Evolutionary conservation across 169 alveolate species (phyloP), one percentile per base, ranked within the genome.

Genomic region (Sarcocystis neurona): DNA sequence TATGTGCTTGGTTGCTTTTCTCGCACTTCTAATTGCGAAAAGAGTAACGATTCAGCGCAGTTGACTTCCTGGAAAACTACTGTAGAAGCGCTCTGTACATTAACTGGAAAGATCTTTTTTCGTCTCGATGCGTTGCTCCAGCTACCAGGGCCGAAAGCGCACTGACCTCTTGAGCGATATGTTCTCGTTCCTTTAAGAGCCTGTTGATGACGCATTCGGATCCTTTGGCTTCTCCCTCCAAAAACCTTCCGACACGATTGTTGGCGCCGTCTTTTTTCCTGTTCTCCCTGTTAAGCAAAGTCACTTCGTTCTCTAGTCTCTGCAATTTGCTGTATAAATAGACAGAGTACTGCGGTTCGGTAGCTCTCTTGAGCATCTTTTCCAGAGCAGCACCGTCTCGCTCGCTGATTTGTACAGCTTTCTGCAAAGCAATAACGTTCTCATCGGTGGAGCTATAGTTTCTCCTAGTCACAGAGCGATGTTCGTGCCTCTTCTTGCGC

Each of bases 161-260:
- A n/a, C n/a, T n/a, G n/a, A 72, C 82, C 82, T 72, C 82, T 18
- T 72, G 82, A 12, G 82, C 34, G 32, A 72, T 47, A 39, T 72
- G 82, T 4, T 72, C 82, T 0, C 34, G 56, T 39, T 72, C 82
- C 34, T 39, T 72, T 47, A 37, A 53, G 4, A 41, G 46, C 18
- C 82, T 47, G 18, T 47, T 43, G 0, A 18, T 56, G 27, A 72
- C 8, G n/a, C 56, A 72, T 37, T 72, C 82, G 6, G 82, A 48
- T 6, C 82, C 82, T 43, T 72, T 72, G 5, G 34, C 82, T 32
- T 72, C 37, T 15, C 53, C 56, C 27, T 72, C 82, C 48, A 72
- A 39, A 32, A 72, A 1, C 34, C 32, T 32, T 56, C 82, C 82
- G 41, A 39, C 46, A 48, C 82, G 15, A 10, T 23, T 37, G 82